Evolutionary conservation across 768 basidiomycete species (phyloP), one percentile per base, ranked within the genome.

Genomic region (Leccinum pellstonianum): DNA sequence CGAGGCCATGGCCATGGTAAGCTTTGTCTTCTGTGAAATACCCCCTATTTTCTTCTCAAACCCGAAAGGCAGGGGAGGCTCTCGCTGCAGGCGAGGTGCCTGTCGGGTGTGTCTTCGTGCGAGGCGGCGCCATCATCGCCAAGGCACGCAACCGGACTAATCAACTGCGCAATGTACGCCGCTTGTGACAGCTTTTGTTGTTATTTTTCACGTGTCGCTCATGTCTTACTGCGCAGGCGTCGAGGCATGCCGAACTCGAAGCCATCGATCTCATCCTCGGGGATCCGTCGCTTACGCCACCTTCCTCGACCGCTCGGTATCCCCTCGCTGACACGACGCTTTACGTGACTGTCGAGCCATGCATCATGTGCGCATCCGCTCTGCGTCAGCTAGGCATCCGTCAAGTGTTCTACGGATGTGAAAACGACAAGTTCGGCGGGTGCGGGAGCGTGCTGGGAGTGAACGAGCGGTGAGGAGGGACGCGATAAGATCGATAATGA

Each of bases 311-410:
- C n/a, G 54, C 73, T 0, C 67, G 72, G 48, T 85, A 91, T 59
- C 91, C 92, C 5, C 81, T 99, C 17, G 80, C 81, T 1, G 79
- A 84, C 10, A 95, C 93, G 21, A 91, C 86, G 3, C 84, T 98
- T 29, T 99, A 98, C 72, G 97, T 98, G 54, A 99, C 97, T 5
- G 97, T 99, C 55, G 96, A 99, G 75, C 97, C 96, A 0, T 99
- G 97, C 75, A 94, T 98, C 72, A 98, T 98, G 97, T 99, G 97
- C 65, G 93, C 95, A 12, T 94, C 93, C 23, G 97, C 96, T 11
- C 81, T 99, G 35, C 84, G 96, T 56, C 97, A 98, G 75, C 75
- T 96, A 62, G 95, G 95, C 15, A 93, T 99, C 66, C 86, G 86
- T 58, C 81, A 88, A 63, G 96, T 98, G 6, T 90, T 86, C 61